Evolutionary conservation across 2,329 filamentous ascomycete species (phyloP), one percentile per base, ranked within the genome.

Genomic region (Colletotrichum cuscutae): DNA sequence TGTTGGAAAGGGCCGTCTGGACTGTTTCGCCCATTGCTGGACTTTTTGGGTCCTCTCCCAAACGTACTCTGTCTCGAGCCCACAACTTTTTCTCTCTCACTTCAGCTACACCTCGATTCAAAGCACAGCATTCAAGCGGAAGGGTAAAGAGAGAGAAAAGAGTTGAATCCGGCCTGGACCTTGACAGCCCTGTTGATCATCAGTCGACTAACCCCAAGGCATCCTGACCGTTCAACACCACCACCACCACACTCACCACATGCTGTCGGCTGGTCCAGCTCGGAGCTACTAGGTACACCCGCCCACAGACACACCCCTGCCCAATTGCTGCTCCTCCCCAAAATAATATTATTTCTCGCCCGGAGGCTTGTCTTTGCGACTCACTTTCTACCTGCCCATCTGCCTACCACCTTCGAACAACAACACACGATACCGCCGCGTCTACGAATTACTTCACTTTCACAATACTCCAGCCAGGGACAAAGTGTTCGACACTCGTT

Each of bases 391-490:
- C 66, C 66, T 65, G 60, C 37, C 67, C 64, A 49, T 62, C 60
- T 62, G 52, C 52, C 54, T 37, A 70, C 54, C 63, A 63, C 62
- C 65, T 26, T 62, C 64, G 56, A 74, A 67, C 68, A 69, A 46
- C 37, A 61, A 58, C 15, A 64, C 65, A 58, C 37, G 37, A 46
- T 37, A 65, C 65, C 8, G 37, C 65, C 49, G 19, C 49, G 24
- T 57, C 62, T 32, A 49, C 70, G 12, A 65, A 69, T 56, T 9
- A 68, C 49, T 26, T 54, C 49, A 30, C n/a, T 32, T 58, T 42
- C 72, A 63, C 76, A 72, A 76, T 77, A 74, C 77, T 77, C 68
- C 76, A 77, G 75, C 75, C 71, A 76, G 76, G 61, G 37, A 73
- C 32, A 73, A 70, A 72, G 70, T 65, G 70, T 75, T 66, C 64